phyloP scores from a whole-genome alignment of 2,329 filamentous ascomycete species.

The Pseudocercospora eumusae region DNA sequence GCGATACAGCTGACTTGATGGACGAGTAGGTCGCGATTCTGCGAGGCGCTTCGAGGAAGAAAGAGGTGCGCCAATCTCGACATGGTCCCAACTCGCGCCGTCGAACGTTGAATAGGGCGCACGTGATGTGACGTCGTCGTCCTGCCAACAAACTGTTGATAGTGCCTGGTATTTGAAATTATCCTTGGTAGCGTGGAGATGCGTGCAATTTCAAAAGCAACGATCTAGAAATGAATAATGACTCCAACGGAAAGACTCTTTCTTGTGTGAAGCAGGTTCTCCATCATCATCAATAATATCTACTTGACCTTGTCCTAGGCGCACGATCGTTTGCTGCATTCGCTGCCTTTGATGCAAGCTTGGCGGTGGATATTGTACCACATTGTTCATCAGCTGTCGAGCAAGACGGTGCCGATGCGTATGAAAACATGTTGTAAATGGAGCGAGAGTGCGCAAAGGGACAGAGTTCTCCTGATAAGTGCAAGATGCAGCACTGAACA shows the following conservation, averaged over 20 bases:
- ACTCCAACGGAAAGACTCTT: neutral
- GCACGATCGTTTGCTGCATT: neutral
- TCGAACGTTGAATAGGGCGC: neutral
- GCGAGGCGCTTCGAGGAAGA: constrained; percentile 1
- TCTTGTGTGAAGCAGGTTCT: neutral
- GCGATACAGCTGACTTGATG: neutral
- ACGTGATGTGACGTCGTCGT: neutral
- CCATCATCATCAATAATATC: too few species aligned
- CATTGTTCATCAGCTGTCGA: neutral
- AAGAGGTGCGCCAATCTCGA: neutral
- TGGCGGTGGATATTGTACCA: too few species aligned
- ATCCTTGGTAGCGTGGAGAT: neutral
- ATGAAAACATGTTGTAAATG: neutral
- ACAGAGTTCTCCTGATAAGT: too few species aligned
- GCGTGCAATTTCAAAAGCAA: neutral
- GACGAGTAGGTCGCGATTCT: neutral
- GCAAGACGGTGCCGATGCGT: neutral
- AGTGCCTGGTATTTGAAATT: neutral
- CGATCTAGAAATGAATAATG: too few species aligned
- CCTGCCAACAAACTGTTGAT: neutral
- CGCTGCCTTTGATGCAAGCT: neutral
- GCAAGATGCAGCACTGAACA: neutral
- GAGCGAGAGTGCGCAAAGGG: neutral
- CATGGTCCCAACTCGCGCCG: neutral
- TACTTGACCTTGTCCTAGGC: neutral